A percentile compares a stretch with the other conserved stretches of the same genome.
Conservation (phyloP, 768 basidiomycete genomes). For the Mycena alexandri region DNA sequence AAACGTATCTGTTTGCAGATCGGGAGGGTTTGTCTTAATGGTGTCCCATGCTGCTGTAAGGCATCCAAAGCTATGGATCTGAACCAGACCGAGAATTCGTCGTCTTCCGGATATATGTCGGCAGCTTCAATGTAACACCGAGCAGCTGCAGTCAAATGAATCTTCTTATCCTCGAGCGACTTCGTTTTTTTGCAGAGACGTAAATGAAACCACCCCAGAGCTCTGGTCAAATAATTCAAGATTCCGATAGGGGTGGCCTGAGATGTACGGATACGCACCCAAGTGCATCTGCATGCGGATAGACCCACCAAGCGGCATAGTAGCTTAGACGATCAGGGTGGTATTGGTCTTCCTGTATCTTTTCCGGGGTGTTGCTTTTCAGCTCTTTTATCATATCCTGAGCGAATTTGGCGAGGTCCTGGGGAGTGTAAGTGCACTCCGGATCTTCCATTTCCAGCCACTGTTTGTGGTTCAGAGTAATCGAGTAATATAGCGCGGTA, state of each 20-base stretch:
- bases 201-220: conserved; percentile 30
- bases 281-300: conserved; percentile 28
- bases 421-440: conserved; percentile 22
- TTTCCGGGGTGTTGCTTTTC: conserved; percentile 13
- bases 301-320: conserved; percentile 19
- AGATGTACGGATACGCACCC: conserved; percentile 11
- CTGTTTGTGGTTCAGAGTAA: conserved; percentile 1
- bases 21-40: conserved; percentile 43
- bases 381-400: conserved; percentile 25
- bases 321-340: conserved; percentile 26
- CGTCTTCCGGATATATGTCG: conserved; percentile 5
- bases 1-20: conserved; percentile 39
- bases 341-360: conserved; percentile 23
- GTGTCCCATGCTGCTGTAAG: conserved; percentile 30
- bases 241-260: neutral
- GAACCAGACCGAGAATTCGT: conserved; percentile 25
- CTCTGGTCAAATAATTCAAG: conserved; percentile 1
- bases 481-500: neutral
- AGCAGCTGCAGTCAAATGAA: conserved; percentile 29
- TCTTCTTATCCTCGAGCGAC: conserved; percentile 19
- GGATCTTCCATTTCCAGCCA: conserved; percentile 24
- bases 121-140: conserved; percentile 24
- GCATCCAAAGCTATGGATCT: conserved; percentile 25
- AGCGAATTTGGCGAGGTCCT: conserved; percentile 29
- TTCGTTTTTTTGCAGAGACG: conserved; percentile 10